Conservation (phyloP, 2,329 filamentous ascomycete species). For the Mycosphaerella arachidis region DNA sequence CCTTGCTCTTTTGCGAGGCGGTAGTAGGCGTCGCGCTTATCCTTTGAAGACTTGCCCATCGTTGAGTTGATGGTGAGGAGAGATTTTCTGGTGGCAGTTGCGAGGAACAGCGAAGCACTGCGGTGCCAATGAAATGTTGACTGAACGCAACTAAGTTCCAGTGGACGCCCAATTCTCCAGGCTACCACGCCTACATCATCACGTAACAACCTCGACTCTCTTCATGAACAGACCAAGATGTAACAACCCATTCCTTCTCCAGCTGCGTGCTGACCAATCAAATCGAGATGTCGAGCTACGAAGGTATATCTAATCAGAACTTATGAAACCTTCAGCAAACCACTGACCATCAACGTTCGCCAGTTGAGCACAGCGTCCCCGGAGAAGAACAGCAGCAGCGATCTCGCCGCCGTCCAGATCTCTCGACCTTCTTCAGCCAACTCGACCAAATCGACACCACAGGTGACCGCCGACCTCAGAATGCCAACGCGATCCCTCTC, state of each 20-base stretch:
- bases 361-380: slow-evolving; percentile 49
- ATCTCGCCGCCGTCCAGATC: slow-evolving; percentile 54
- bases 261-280: neutral
- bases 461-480: slow-evolving; percentile 45
- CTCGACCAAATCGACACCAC: slow-evolving; percentile 56
- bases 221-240: neutral
- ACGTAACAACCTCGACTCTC: neutral
- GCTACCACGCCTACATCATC: neutral
- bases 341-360: slow-evolving; percentile 7
- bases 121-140: neutral
- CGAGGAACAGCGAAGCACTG: too few species aligned
- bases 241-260: neutral
- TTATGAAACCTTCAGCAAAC: neutral
- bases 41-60: slow-evolving; percentile 80
- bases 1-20: slow-evolving; percentile 97
- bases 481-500: slow-evolving; percentile 56
- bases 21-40: slow-evolving; percentile 98
- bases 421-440: slow-evolving; percentile 61
- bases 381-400: slow-evolving; percentile 31
- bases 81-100: too few species aligned
- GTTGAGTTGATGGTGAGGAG: neutral
- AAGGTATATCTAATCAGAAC: slow-evolving; percentile 6
- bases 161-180: neutral
- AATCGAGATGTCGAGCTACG: slow-evolving; percentile 14
- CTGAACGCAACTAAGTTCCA: neutral